Evolutionary conservation across 2,329 filamentous ascomycete genomes (phyloP).

Genomic region (Aspergillus costaricaensis): DNA sequence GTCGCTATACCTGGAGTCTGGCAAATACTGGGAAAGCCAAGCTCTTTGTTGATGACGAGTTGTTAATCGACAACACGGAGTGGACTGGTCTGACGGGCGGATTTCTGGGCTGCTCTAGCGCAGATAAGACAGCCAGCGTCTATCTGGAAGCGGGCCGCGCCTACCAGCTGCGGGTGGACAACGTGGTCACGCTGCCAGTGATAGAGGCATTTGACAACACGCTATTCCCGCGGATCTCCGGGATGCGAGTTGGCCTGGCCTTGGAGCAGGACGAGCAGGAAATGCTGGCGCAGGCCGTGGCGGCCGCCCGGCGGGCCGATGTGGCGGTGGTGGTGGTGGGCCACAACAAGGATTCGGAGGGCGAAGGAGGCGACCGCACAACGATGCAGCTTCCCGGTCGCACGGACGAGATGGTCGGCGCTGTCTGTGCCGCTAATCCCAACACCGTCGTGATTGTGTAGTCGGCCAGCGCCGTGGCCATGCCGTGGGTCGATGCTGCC

Average conservation of each 20-base stretch:
- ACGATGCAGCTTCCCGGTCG: constrained; percentile 16
- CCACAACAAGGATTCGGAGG: constrained; percentile 15
- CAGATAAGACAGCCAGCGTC: background rate
- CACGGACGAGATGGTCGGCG: too few species aligned
- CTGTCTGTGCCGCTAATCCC: too few species aligned
- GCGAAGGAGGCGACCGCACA: constrained; percentile 16
- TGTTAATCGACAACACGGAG: constrained; percentile 3
- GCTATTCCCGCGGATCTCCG: background rate
- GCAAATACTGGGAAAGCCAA: constrained; percentile 2
- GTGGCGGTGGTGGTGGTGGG: constrained; percentile 15
- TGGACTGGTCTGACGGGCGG: background rate
- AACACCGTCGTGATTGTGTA: too few species aligned
- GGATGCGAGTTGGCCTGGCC: too few species aligned
- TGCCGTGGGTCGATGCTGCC: too few species aligned
- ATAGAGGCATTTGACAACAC: constrained; percentile 3
- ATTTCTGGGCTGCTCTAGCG: constrained; percentile 5
- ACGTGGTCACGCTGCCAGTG: background rate
- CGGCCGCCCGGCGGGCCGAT: constrained; percentile 8
- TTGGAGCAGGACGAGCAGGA: background rate
- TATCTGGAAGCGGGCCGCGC: background rate
- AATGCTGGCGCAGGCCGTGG: constrained; percentile 7
- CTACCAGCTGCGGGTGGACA: constrained; percentile 3
- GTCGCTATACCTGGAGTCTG: constrained; percentile 9
- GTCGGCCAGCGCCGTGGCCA: too few species aligned
- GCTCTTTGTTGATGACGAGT: background rate